Evolutionary conservation across 2,329 filamentous ascomycete species (phyloP), one percentile per base, ranked within the genome.

Genomic region (Alternaria tenuissima): DNA sequence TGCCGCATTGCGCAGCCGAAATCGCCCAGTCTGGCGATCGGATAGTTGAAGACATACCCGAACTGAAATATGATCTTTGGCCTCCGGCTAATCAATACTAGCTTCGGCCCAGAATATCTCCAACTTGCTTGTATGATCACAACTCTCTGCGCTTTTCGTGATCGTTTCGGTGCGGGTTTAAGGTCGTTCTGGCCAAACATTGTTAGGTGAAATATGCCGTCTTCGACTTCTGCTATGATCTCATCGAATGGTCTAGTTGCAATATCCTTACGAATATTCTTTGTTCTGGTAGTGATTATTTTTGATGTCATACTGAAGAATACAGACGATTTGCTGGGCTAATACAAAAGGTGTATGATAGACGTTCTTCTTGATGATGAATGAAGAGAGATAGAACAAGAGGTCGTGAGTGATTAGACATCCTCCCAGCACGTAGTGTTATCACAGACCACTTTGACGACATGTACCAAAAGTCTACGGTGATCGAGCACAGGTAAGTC

Each of bases 1-100:
- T 53, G 38, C 38, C n/a, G 26, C 34, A 26, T 24, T 14, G 51
- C 51, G 51, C 51, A 53, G 26, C 51, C 51, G 18, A 53, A 53
- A 36, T 42, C 38, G 18, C 36, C 18, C 5, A 53, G 4, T 18
- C 43, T 53, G 7, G 43, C 38, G 12, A 32, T 43, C 8, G 38
- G 41, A 42, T 53, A 42, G 1, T n/a, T 18, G 24, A 7, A 14
- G 14, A 28, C 26, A 32, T 26, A 5, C 3, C 32, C 7, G 32
- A 30, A 49, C 36, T 11, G 46, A 18, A n/a, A 0, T 4, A 2
- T 2, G 8, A 36, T 24, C 1, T 12, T 32, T 3, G 9, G 30
- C 18, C 20, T 49, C 36, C 1, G 32, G 16, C 3, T 42, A 3
- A 24, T 5, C 20, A 16, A 42, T 16, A 42, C 12, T 6, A 14